Evolutionary conservation across 208 protist species (phyloP).

Genomic region (Trypanosoma cruzi): DNA sequence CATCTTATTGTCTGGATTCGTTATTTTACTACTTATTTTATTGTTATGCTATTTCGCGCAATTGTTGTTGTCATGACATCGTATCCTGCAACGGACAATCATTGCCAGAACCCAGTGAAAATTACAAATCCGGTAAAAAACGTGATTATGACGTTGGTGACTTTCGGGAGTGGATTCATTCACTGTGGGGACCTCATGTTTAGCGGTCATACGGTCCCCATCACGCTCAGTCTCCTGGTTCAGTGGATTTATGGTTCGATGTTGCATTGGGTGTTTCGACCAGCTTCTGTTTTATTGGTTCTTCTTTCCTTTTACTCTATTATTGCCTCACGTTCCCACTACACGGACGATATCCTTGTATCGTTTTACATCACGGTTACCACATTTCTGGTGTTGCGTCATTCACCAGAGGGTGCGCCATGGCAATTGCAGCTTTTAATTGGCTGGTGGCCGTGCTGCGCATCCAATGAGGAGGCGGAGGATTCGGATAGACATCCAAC

Average conservation of each 20-base stretch:
- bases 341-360: slow-evolving; percentile 88
- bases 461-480: slow-evolving; percentile 29
- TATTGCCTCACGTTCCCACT: slow-evolving; percentile 84
- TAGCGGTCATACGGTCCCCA: slow-evolving; percentile 88
- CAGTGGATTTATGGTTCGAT: slow-evolving; percentile 70
- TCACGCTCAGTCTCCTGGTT: slow-evolving; percentile 54
- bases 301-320: slow-evolving; percentile 68
- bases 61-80: slow-evolving; percentile 77
- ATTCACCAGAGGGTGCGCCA: slow-evolving; percentile 58
- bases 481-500: not conserved
- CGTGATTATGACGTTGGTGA: slow-evolving; percentile 80
- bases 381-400: slow-evolving; percentile 64
- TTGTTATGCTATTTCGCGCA: slow-evolving; percentile 69
- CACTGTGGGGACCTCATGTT: slow-evolving; percentile 93
- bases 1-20: slow-evolving; percentile 66
- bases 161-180: slow-evolving; percentile 68
- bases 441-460: slow-evolving; percentile 67
- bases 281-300: slow-evolving; percentile 33
- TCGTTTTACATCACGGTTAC: slow-evolving; percentile 52
- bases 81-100: slow-evolving; percentile 83
- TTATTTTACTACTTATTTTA: slow-evolving; percentile 65
- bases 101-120: slow-evolving; percentile 66
- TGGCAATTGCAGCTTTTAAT: slow-evolving; percentile 82
- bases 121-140: slow-evolving; percentile 75
- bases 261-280: slow-evolving; percentile 42